Conservation (phyloP, 2,329 filamentous ascomycete genomes). For the Fusarium sp. region DNA sequence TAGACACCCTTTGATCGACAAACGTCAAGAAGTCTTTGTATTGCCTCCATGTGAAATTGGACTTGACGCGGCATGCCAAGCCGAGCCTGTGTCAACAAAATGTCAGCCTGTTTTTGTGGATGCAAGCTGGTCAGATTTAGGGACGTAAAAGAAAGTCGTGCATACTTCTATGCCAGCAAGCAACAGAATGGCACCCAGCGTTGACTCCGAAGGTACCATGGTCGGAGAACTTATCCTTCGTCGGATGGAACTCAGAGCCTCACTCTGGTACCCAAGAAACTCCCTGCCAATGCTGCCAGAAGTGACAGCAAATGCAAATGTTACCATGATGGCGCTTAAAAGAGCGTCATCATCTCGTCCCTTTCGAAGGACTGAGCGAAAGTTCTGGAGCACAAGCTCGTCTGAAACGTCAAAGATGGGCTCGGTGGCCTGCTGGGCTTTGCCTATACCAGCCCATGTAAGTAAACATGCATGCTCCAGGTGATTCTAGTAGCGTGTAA, state of each 20-base stretch:
- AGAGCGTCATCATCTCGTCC: slow-evolving; percentile 56
- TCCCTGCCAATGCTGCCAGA: slow-evolving; percentile 48
- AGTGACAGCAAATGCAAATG: slow-evolving; percentile 53
- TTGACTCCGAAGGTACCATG: slow-evolving; percentile 53
- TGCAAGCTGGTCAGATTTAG: neutral
- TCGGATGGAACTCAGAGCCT: slow-evolving; percentile 54
- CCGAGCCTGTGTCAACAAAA: slow-evolving; percentile 51
- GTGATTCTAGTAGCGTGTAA: rapidly evolving
- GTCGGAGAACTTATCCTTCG: slow-evolving; percentile 51
- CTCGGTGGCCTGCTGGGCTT: slow-evolving; percentile 47
- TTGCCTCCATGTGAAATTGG: slow-evolving; percentile 60
- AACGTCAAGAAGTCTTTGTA: slow-evolving; percentile 54
- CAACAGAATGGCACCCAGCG: slow-evolving; percentile 60
- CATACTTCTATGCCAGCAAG: slow-evolving; percentile 60
- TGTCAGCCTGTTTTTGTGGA: slow-evolving; percentile 7
- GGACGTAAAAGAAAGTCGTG: neutral
- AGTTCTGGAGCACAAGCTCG: slow-evolving; percentile 57
- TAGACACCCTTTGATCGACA: slow-evolving; percentile 49
- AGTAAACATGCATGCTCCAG: neutral
- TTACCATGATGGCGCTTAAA: slow-evolving; percentile 58
- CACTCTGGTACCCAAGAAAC: slow-evolving; percentile 55
- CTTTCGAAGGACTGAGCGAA: slow-evolving; percentile 54
- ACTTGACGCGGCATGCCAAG: slow-evolving; percentile 56
- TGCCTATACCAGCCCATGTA: slow-evolving; percentile 23
- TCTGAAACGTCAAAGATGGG: slow-evolving; percentile 57